Conservation (phyloP, 108 stramenopile genomes). For the Fistulifera pelliculosa region DNA sequence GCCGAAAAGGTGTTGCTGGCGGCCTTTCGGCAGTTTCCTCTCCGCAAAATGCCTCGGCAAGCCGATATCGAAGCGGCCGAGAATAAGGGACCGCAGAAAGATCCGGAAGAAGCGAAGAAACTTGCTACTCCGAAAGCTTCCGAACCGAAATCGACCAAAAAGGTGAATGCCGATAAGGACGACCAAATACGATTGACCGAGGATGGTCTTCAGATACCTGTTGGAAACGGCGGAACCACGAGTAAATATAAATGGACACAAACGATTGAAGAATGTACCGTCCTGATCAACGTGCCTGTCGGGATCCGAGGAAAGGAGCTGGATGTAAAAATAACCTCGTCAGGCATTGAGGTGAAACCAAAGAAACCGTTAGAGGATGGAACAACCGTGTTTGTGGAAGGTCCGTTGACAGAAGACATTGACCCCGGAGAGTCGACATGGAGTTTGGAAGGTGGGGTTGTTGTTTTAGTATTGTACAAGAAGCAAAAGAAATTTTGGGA, state of each 20-base stretch:
- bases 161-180: constrained; percentile 2
- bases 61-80: constrained; percentile 8
- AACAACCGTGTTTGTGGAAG: constrained; percentile 34
- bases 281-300: constrained; percentile 53
- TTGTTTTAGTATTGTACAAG: constrained; percentile 59
- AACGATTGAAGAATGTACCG: constrained; percentile 70
- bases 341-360: constrained; percentile 39
- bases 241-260: constrained; percentile 82
- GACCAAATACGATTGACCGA: constrained; percentile 45
- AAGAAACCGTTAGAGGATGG: constrained; percentile 21
- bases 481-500: constrained; percentile 66
- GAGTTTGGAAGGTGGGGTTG: constrained; percentile 59
- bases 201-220: constrained; percentile 76
- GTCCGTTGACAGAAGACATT: constrained; percentile 42
- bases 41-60: constrained; percentile 47
- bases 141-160: background rate
- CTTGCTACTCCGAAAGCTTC: background rate
- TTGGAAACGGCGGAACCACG: constrained; percentile 83
- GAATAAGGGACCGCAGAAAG: constrained; percentile 1
- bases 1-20: constrained; percentile 77
- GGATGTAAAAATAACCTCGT: constrained; percentile 42
- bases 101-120: background rate
- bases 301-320: constrained; percentile 58
- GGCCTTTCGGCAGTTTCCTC: constrained; percentile 77
- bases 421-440: constrained; percentile 64